Conservation (phyloP, 2,329 filamentous ascomycete genomes). For the Stagonosporopsis cucurbitacearum region DNA sequence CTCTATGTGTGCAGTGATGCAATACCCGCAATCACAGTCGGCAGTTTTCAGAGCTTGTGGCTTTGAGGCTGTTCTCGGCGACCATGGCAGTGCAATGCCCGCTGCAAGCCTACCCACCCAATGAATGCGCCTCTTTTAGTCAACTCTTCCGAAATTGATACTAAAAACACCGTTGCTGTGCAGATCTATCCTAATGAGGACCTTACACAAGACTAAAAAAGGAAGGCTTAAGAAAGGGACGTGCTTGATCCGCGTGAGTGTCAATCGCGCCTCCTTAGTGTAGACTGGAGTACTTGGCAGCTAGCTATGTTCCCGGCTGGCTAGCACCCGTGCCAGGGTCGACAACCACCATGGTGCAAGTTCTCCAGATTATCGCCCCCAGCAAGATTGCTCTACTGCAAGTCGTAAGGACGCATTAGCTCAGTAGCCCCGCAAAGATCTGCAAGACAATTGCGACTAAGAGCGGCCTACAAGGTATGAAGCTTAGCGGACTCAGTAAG, state of each 20-base stretch:
- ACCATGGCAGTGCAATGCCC: neutral
- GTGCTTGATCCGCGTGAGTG: neutral
- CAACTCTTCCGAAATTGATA: neutral
- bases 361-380: neutral
- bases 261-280: neutral
- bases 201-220: conserved; percentile 3
- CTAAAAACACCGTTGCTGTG: neutral
- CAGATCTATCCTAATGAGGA: conserved; percentile 3
- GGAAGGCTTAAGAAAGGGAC: neutral
- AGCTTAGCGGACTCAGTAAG: neutral
- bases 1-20: neutral
- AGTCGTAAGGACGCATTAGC: neutral
- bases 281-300: conserved; percentile 1
- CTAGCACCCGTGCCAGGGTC: conserved; percentile 2
- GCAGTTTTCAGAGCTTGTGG: conserved; percentile 2
- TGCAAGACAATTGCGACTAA: neutral
- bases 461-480: neutral
- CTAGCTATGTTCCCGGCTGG: neutral
- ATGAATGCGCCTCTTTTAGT: conserved; percentile 4
- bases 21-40: neutral
- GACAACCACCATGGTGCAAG: neutral
- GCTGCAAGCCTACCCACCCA: neutral
- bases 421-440: conserved; percentile 7
- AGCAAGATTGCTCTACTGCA: neutral
- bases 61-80: neutral